Evolutionary conservation across 352 stramenopile genomes (phyloP).

Genomic region (Thraustochytrium striatum): DNA sequence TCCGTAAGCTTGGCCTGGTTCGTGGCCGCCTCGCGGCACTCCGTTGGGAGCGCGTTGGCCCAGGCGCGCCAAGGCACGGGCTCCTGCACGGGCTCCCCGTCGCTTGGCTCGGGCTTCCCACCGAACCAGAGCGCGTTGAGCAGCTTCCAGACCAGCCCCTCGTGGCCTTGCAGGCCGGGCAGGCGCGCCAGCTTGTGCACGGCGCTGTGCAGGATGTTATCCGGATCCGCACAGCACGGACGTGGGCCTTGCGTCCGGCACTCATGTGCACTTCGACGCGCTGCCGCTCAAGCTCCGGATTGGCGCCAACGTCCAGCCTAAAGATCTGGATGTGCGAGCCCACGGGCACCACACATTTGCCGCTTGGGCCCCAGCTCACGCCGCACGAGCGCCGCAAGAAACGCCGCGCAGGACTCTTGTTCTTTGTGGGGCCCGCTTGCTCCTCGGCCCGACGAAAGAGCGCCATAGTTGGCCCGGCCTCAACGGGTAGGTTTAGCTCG

Average conservation of each 20-base stretch:
- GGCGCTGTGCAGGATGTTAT: neutral
- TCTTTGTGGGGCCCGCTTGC: neutral
- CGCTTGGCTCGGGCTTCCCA: neutral
- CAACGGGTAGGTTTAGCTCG: neutral
- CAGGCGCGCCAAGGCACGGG: neutral
- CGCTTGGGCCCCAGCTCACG: slow-evolving; percentile 8
- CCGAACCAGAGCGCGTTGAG: slow-evolving; percentile 9
- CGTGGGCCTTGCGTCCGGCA: neutral
- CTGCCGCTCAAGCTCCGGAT: neutral
- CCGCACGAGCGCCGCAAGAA: neutral
- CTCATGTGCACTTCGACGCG: slow-evolving; percentile 5
- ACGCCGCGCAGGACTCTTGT: neutral
- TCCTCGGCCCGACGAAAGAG: neutral
- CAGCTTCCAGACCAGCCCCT: neutral
- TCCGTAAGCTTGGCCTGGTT: neutral
- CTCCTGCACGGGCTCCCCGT: neutral
- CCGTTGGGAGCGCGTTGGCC: neutral
- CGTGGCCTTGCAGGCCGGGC: neutral
- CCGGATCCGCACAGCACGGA: too few species aligned
- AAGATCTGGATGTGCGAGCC: neutral
- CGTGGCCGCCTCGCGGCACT: neutral
- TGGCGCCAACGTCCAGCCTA: slow-evolving; percentile 24
- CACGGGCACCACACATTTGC: neutral
- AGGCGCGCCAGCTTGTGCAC: neutral
- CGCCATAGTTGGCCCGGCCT: neutral